phyloP scores from a whole-genome alignment of 495 filamentous ascomycete species.

The Terfezia boudieri region DNA sequence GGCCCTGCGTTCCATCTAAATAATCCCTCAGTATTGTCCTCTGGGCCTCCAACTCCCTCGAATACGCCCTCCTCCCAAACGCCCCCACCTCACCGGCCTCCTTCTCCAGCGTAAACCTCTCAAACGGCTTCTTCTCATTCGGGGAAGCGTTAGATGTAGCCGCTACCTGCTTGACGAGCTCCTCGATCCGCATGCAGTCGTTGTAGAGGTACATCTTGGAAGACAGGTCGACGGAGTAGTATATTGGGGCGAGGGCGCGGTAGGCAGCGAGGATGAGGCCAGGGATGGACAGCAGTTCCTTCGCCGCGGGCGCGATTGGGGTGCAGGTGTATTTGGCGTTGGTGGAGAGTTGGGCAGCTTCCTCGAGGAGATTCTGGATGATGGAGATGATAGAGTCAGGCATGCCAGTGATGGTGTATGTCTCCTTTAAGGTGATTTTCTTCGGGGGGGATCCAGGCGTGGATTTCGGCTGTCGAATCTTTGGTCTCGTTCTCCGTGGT shows the following conservation, averaged over 20 bases:
- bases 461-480: slow-evolving; percentile 1
- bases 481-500: not conserved
- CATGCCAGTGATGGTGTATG: slow-evolving; percentile 66
- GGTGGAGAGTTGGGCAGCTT: slow-evolving; percentile 9
- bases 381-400: slow-evolving; percentile 53
- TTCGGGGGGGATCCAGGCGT: slow-evolving; percentile 13
- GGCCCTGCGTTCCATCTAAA: slow-evolving; percentile 52
- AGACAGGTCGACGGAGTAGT: slow-evolving; percentile 36
- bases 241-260: slow-evolving; percentile 60
- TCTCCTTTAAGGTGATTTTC: slow-evolving; percentile 61
- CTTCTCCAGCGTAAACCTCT: slow-evolving; percentile 25
- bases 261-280: slow-evolving; percentile 76
- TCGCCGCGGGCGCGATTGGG: slow-evolving; percentile 44
- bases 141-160: slow-evolving; percentile 19
- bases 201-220: slow-evolving; percentile 59
- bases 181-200: slow-evolving; percentile 57
- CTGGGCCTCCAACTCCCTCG: slow-evolving; percentile 59
- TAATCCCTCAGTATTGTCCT: slow-evolving; percentile 64
- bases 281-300: slow-evolving; percentile 57
- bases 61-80: slow-evolving; percentile 68
- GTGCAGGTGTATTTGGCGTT: slow-evolving; percentile 25
- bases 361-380: slow-evolving; percentile 37
- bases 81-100: slow-evolving; percentile 51
- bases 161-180: slow-evolving; percentile 22
- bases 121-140: slow-evolving; percentile 28